Percentiles rank a stretch among this genome's conserved stretches.
Conservation (phyloP, 1,139 yeast genomes). For the Taphrina communis region DNA sequence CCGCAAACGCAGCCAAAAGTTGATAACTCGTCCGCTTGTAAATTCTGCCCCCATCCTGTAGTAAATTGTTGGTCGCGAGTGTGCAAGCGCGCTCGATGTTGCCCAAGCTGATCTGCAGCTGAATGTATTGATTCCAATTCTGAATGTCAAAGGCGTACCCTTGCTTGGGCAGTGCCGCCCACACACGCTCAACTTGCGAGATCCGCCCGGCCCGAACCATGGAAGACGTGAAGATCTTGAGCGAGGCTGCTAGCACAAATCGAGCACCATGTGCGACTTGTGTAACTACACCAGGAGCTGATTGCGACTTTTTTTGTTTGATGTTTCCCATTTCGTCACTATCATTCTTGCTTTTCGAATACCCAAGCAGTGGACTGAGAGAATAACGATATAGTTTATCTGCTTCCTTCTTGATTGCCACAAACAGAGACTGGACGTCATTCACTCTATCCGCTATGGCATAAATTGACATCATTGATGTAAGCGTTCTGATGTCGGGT, state of each 20-base stretch:
- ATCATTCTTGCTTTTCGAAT: background rate
- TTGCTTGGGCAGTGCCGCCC: slow-evolving; percentile 28
- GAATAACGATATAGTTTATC: slow-evolving; percentile 31
- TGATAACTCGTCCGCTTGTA: slow-evolving; percentile 20
- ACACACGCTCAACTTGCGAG: slow-evolving; percentile 28
- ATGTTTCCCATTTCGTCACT: background rate
- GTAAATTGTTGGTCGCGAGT: slow-evolving; percentile 1
- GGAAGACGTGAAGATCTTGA: slow-evolving; percentile 17
- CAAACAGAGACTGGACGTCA: slow-evolving; percentile 28
- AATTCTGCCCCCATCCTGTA: slow-evolving; percentile 3
- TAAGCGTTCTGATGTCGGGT: slow-evolving; percentile 28
- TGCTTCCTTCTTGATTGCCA: slow-evolving; percentile 29
- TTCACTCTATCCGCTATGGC: slow-evolving; percentile 13
- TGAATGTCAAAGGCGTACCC: slow-evolving; percentile 34
- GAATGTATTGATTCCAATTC: slow-evolving; percentile 37
- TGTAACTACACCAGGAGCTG: slow-evolving; percentile 4
- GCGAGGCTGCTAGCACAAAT: slow-evolving; percentile 17
- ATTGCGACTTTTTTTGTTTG: background rate
- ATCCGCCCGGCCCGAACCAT: slow-evolving; percentile 20
- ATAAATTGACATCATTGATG: slow-evolving; percentile 20
- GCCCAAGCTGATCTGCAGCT: slow-evolving; percentile 17
- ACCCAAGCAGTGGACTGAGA: background rate
- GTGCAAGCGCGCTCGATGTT: slow-evolving; percentile 21
- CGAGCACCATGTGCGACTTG: slow-evolving; percentile 35
- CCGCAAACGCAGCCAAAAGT: slow-evolving; percentile 45